These are phyloP conservation scores for Claviceps sorghi DNA, from an alignment of 2,329 filamentous ascomycete species.

Conservation along the genomic window DNA sequence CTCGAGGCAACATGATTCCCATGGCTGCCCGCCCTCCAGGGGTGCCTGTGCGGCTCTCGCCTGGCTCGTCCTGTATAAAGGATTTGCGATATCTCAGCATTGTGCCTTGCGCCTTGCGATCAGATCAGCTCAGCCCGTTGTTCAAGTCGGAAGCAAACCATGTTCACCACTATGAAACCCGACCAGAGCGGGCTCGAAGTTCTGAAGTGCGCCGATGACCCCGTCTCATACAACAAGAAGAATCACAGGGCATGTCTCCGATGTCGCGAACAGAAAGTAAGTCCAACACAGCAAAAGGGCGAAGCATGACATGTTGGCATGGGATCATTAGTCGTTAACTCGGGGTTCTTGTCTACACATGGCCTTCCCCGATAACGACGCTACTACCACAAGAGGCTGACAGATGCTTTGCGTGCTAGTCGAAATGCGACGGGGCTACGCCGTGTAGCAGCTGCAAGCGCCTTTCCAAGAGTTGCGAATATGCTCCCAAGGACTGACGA, in stretches of 20 bases:
- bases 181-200: conserved; percentile 19
- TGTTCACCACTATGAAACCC: background rate
- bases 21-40: background rate
- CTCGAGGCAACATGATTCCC: background rate
- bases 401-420: background rate
- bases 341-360: no score
- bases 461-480: no score
- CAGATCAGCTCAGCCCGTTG: background rate
- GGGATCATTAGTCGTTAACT: no score
- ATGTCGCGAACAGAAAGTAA: conserved; percentile 26
- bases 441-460: no score
- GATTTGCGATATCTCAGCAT: background rate
- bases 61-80: background rate
- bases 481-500: no score
- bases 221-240: conserved; percentile 21
- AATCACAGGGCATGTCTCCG: conserved; percentile 24
- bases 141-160: background rate
- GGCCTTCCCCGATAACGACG: no score
- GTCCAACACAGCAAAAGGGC: background rate
- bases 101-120: background rate
- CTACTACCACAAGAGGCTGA: background rate
- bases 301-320: background rate
- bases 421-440: no score
- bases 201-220: conserved; percentile 22
- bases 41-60: background rate